Conservation (phyloP, 495 filamentous ascomycete species). For the Penicillium bialowiezense region DNA sequence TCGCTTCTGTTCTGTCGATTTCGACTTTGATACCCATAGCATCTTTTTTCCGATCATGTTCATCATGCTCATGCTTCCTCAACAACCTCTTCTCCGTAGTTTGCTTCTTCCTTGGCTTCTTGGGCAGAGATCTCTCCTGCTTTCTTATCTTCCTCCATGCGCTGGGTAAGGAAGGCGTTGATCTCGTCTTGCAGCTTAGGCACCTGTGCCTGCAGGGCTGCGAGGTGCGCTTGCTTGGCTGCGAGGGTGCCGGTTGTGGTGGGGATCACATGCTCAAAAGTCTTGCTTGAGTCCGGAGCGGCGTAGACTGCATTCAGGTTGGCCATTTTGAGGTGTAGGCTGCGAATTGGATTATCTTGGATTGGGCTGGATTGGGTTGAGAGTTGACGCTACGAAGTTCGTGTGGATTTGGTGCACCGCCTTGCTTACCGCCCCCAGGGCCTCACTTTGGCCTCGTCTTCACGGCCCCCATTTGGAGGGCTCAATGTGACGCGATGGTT, state of each 20-base stretch:
- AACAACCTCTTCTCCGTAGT: constrained; percentile 77
- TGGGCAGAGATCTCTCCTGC: constrained; percentile 50
- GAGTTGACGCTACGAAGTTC: no score
- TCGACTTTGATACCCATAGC: constrained; percentile 43
- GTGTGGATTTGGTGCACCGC: neutral
- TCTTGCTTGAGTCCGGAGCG: constrained; percentile 44
- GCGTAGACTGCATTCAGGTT: constrained; percentile 56
- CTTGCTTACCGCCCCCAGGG: constrained; percentile 1
- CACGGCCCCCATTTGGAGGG: no score
- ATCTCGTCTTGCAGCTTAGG: constrained; percentile 65
- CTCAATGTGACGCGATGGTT: neutral
- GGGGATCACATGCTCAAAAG: constrained; percentile 44
- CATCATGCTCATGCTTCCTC: constrained; percentile 50
- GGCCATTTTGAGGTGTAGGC: constrained; percentile 1
- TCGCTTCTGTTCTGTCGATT: constrained; percentile 12
- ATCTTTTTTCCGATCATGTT: constrained; percentile 14
- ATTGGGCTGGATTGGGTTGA: no score
- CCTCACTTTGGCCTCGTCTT: no score
- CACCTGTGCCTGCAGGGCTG: constrained; percentile 59
- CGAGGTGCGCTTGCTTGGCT: constrained; percentile 65
- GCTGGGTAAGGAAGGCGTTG: constrained; percentile 77
- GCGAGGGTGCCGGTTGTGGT: constrained; percentile 32
- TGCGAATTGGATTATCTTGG: no score
- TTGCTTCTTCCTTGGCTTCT: constrained; percentile 73
- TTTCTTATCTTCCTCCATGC: constrained; percentile 87